Conservation (phyloP, 371 early-diverging fungal species). For the Globomyces sp. region DNA sequence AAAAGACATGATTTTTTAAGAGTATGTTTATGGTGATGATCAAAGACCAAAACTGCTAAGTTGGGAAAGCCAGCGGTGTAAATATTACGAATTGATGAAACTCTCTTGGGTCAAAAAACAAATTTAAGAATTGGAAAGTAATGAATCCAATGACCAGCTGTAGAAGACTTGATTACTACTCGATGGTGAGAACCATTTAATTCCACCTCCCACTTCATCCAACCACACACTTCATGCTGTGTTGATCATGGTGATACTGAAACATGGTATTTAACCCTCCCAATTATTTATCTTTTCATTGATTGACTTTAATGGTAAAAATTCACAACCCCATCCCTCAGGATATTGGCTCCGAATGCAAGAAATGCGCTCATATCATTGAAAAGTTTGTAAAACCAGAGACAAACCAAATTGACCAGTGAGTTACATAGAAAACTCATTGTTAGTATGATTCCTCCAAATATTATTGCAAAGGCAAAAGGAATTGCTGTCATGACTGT, state of each 20-base stretch:
- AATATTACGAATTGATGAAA: no score
- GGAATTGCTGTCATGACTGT: slow-evolving; percentile 92
- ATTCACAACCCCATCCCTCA: slow-evolving; percentile 48
- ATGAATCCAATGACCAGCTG: no score
- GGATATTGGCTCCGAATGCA: slow-evolving; percentile 42
- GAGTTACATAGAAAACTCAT: no score
- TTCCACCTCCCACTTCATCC: neutral
- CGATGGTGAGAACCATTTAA: neutral
- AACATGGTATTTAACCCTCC: neutral
- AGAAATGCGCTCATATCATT: slow-evolving; percentile 43
- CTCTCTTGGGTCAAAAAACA: no score
- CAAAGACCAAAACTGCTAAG: no score
- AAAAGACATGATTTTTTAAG: no score
- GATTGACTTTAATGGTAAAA: slow-evolving; percentile 14
- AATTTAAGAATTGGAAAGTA: no score
- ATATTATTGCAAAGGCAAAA: slow-evolving; percentile 61
- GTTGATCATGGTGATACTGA: neutral
- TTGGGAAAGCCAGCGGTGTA: no score
- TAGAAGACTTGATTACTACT: no score
- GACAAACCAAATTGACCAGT: slow-evolving; percentile 35
- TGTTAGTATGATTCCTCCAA: slow-evolving; percentile 33
- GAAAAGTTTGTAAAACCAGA: slow-evolving; percentile 38
- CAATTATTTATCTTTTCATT: neutral
- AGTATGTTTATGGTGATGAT: no score
- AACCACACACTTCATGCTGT: neutral